Percentiles rank a stretch among this genome's conserved stretches.
phyloP scores from a whole-genome alignment of 345 rosid genomes.

The Bruguiera parviflora region DNA sequence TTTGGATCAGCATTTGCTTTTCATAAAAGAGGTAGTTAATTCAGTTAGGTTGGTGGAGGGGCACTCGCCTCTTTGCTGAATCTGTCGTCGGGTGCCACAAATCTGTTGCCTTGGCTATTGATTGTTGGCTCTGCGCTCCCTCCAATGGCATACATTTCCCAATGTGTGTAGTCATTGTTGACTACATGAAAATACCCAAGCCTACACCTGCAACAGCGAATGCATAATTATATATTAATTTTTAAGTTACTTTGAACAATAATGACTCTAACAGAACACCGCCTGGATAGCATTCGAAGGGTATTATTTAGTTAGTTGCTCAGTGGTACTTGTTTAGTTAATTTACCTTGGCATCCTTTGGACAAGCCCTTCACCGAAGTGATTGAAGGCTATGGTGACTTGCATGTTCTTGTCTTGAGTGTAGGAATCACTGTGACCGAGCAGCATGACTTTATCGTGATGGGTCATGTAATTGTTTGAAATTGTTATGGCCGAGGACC shows the following conservation, averaged over 20 bases:
- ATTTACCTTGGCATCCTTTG: slow-evolving; percentile 31
- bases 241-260: neutral
- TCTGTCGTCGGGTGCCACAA: slow-evolving; percentile 23
- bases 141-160: slow-evolving; percentile 37
- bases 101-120: slow-evolving; percentile 32
- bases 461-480: slow-evolving; percentile 34
- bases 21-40: slow-evolving; percentile 15
- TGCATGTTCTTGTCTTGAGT: slow-evolving; percentile 31
- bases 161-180: slow-evolving; percentile 32
- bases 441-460: slow-evolving; percentile 31
- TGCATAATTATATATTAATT: neutral
- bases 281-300: neutral
- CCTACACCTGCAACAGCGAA: slow-evolving; percentile 20
- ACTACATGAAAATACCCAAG: slow-evolving; percentile 33
- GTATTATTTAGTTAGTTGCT: neutral
- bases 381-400: slow-evolving; percentile 31
- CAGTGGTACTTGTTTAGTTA: too few species aligned
- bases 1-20: neutral
- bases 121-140: slow-evolving; percentile 29
- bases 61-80: slow-evolving; percentile 25
- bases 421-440: slow-evolving; percentile 31
- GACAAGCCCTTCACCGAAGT: slow-evolving; percentile 33
- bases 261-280: too few species aligned
- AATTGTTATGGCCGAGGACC: slow-evolving; percentile 29
- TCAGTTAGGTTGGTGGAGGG: slow-evolving; percentile 3